These are phyloP conservation scores for Haberlea rhodopensis DNA, from an alignment of 257 asterid species.

Conservation along the genomic window DNA sequence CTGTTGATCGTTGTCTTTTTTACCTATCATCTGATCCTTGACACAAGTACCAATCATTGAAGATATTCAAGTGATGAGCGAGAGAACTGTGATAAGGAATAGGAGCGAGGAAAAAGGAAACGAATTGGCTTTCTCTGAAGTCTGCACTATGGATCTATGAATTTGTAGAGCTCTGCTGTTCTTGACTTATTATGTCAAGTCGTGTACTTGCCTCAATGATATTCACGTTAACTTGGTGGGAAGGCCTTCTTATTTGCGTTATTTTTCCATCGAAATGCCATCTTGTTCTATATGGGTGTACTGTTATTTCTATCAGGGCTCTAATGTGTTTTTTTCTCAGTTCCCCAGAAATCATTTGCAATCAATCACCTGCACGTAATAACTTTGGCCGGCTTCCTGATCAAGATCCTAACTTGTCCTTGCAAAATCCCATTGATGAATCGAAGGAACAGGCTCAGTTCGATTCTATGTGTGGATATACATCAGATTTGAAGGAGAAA, in stretches of 20 bases:
- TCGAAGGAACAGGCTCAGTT: conserved; percentile 49
- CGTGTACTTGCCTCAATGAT: conserved; percentile 11
- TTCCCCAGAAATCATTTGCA: conserved; percentile 57
- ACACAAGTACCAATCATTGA: not conserved
- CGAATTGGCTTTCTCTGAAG: not conserved
- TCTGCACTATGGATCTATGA: not conserved
- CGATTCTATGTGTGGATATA: conserved; percentile 42
- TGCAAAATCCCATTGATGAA: conserved; percentile 37
- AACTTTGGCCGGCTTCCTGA: conserved; percentile 47
- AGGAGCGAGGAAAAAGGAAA: too few species aligned
- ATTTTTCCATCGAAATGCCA: conserved; percentile 13
- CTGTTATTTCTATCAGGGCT: conserved; percentile 20
- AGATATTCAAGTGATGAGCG: not conserved
- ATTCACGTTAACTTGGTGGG: conserved; percentile 9
- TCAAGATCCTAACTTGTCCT: conserved; percentile 41
- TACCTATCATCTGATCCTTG: not conserved
- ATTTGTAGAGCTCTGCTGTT: not conserved
- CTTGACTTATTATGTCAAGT: not conserved
- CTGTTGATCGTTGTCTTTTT: not conserved
- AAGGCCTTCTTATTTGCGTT: conserved; percentile 4
- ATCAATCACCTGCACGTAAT: conserved; percentile 44
- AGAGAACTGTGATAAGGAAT: not conserved
- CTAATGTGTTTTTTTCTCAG: conserved; percentile 44
- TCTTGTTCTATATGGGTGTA: not conserved
- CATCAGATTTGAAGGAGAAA: conserved; percentile 39